Base-by-base conservation (phyloP, 495 filamentous ascomycete species). In the Clavariopsis aquatica region DNA sequence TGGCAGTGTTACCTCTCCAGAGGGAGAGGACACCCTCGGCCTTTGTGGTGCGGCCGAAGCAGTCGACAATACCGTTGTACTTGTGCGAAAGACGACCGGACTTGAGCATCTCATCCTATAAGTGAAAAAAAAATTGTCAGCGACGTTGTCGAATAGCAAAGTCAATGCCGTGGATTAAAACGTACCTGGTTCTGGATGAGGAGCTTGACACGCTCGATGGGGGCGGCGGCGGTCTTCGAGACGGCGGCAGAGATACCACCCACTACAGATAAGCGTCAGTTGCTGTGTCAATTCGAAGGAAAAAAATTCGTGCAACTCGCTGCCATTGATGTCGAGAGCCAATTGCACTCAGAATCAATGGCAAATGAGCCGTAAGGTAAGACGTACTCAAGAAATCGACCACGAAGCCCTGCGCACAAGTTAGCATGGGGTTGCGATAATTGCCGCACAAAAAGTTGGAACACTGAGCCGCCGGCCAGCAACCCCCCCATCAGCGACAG, bases 181-280 rank as follows among this genome's bases (percentile, higher is more conserved):
- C 90, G 65, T 87, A 97, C 93, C 89, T 98, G 94, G 85, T 98
- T 98, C 87, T 98, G 94, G 85, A 98, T 96, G 74, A 98, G 90
- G 76, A 98, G 94, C 92, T 98, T 98, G 84, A 98, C 89, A 90
- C 94, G 94, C 92, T 98, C 94, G 75, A 98, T 98, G 81, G 94
- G 94, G 82, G 94, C 94, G 79, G 94, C 94, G 76, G 95, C 95
- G 72, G 94, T 98, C 90, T 98, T 98, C 74, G 94, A 98, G 88
- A 98, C 92, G 81, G 94, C 94, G 77, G 94, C 94, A 75, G 94
- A 96, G 70, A 98, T 89, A 96, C 94, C 94, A 89, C 94, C 94
- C 95, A 98, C 91, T 94, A 73, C 75, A 61, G 69, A 74, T 75
- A 68, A 69, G 62, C 27, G 20, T 77, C 66, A 77, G 65, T 72